Conservation (phyloP, 2,329 filamentous ascomycete genomes). For the Anisogramma anomala region DNA sequence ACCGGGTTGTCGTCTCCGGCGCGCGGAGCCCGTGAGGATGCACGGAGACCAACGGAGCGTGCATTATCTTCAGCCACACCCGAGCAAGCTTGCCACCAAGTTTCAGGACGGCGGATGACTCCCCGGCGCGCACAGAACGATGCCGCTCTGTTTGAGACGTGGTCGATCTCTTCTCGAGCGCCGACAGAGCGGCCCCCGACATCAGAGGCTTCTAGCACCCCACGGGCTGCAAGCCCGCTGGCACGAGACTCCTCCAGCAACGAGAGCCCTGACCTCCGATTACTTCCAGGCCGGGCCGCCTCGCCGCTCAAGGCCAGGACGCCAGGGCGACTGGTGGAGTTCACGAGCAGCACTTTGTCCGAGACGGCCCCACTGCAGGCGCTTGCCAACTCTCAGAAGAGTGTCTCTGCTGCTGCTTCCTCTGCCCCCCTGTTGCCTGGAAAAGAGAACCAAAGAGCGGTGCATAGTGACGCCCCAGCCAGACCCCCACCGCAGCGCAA, state of each 20-base stretch:
- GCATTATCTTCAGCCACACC: conserved; percentile 2
- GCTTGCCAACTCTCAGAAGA: conserved; percentile 13
- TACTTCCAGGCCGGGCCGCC: conserved; percentile 37
- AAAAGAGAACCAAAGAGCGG: conserved; percentile 1
- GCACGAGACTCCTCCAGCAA: conserved; percentile 25
- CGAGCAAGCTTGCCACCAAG: conserved; percentile 1
- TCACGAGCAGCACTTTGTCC: conserved; percentile 39
- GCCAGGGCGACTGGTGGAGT: conserved; percentile 47
- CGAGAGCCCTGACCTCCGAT: conserved; percentile 32
- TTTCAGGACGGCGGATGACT: not conserved
- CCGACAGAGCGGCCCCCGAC: conserved; percentile 2
- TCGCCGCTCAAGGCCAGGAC: conserved; percentile 47
- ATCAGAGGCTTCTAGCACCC: conserved; percentile 1
- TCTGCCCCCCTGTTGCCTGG: not conserved
- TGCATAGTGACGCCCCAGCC: not conserved
- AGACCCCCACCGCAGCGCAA: not conserved
- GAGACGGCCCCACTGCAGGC: conserved; percentile 31
- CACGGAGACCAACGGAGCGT: not conserved
- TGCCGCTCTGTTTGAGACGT: conserved; percentile 8
- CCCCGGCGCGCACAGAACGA: conserved; percentile 4
- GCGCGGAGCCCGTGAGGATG: not conserved
- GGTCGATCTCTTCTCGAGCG: conserved; percentile 7
- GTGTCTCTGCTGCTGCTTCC: not conserved
- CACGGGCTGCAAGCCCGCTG: conserved; percentile 4
- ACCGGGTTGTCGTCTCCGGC: conserved; percentile 3